Percentiles rank a stretch among this genome's conserved stretches.
phyloP scores from a whole-genome alignment of 345 rosid genomes.

The Bruguiera parviflora region DNA sequence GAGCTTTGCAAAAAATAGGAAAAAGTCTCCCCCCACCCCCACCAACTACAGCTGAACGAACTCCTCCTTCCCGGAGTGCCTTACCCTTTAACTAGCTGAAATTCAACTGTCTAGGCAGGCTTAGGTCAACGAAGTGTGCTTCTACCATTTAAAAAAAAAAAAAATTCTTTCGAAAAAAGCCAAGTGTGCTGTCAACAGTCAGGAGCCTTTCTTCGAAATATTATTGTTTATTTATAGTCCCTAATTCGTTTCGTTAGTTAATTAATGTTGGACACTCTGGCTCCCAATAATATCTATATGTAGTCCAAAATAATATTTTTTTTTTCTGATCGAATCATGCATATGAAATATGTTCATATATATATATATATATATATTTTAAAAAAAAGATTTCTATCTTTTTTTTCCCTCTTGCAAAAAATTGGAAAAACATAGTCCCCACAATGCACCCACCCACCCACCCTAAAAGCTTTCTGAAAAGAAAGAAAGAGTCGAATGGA shows the following conservation, averaged over 20 bases:
- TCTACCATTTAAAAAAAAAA: too few relatives aligned
- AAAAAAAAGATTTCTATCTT: too few relatives aligned
- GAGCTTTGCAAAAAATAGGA: constrained; percentile 28
- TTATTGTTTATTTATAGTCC: too few relatives aligned
- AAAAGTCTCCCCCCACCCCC: constrained; percentile 8
- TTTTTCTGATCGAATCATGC: too few relatives aligned
- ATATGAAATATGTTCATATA: too few relatives aligned
- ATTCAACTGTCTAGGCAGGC: background rate
- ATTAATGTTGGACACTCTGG: background rate
- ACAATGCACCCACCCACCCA: constrained; percentile 27
- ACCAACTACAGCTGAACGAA: background rate
- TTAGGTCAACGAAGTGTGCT: too few relatives aligned
- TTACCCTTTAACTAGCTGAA: background rate
- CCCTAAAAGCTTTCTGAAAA: constrained; percentile 20
- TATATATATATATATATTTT: too few relatives aligned
- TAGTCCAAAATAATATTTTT: too few relatives aligned
- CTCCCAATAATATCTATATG: background rate
- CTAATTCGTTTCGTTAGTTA: too few relatives aligned
- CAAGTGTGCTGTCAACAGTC: too few relatives aligned
- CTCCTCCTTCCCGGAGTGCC: background rate
- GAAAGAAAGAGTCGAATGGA: constrained; percentile 16
- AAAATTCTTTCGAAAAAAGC: too few relatives aligned
- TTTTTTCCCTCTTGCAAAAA: background rate
- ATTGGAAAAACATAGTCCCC: constrained; percentile 20
- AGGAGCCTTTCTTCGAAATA: too few relatives aligned